Base-by-base conservation (phyloP, 2,329 filamentous ascomycete genomes). In the Botryotinia convoluta region DNA sequence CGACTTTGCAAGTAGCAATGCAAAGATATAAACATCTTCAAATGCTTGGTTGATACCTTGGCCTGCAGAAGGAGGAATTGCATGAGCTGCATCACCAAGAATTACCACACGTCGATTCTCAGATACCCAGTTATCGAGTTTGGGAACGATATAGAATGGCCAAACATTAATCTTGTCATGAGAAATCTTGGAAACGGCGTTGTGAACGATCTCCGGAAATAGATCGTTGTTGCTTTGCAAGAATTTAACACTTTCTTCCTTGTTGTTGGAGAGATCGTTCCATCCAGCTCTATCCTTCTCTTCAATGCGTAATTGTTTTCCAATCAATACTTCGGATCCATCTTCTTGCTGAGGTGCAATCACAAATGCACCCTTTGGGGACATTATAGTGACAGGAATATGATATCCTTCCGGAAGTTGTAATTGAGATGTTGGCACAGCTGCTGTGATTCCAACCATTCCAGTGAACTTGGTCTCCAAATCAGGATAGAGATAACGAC, bases 401-500 rank as follows among this genome's bases (percentile, higher is more conserved):
- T 74, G 69, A 57, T 75, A 77, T 4, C 69, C 73, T 4, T 68
- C 32, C 0, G 78, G 77, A 12, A 77, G 59, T 75, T 76, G 29
- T 72, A 76, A 4, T 74, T 73, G 59, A 78, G 67, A 26, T 76
- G 78, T 51, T 37, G 73, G 20, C 44, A 81, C 37, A 72, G 80
- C 75, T 18, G 76, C 73, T 5, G 77, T 77, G 35, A 86, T 80
- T 14, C 82, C 84, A 18, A 81, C 79, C 79, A 86, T 84, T 51
- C 85, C 85, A 1, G 84, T 85, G 77, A 88, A 90, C 1, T 80
- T 82, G 1, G 88, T 85, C 48, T 83, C 78, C 1, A 87, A 76
- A 0, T 84, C 82, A 0, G 87, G 86, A 63, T 86, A 83, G 0
- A 91, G 80, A 60, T 88, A 84, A 5, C 81, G 82, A 4, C 88